These are phyloP conservation scores for Castanea mollissima DNA, from an alignment of 306 rosid genomes.

Conservation along the genomic window DNA sequence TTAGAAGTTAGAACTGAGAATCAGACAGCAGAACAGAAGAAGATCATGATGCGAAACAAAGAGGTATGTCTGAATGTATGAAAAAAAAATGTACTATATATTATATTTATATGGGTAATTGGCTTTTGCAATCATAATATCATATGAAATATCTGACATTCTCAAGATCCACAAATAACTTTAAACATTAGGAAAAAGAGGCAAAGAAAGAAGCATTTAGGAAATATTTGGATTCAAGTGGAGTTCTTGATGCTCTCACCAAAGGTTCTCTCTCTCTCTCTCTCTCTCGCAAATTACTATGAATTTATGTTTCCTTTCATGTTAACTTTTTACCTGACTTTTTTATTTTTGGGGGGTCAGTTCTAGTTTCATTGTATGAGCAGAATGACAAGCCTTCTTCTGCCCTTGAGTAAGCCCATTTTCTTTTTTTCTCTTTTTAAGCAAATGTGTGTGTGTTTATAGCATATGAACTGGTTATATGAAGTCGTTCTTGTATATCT, in stretches of 20 bases:
- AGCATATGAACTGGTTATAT: not conserved
- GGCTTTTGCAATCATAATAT: not conserved
- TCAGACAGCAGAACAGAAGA: slow-evolving; percentile 5
- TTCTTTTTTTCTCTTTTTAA: not conserved
- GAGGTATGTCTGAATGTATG: slow-evolving; percentile 41
- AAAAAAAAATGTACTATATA: too few species aligned
- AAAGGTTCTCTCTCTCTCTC: slow-evolving; percentile 50
- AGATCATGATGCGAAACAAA: slow-evolving; percentile 66
- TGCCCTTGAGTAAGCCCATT: slow-evolving; percentile 73
- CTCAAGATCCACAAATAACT: not conserved
- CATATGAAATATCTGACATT: not conserved
- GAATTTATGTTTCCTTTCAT: not conserved
- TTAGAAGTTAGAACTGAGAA: too few species aligned
- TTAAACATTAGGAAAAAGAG: slow-evolving; percentile 66
- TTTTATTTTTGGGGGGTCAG: slow-evolving; percentile 34
- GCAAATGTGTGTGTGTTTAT: not conserved
- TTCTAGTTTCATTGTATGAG: slow-evolving; percentile 87
- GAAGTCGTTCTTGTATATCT: not conserved
- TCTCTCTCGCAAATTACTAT: not conserved
- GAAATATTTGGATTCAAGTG: slow-evolving; percentile 92
- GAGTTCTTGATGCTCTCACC: slow-evolving; percentile 91
- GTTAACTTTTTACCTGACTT: not conserved
- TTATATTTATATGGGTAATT: not conserved
- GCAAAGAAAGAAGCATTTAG: slow-evolving; percentile 88
- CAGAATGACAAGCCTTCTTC: slow-evolving; percentile 96